Evolutionary conservation across 352 stramenopile species (phyloP).

Genomic region (Blastocystis sp.): DNA sequence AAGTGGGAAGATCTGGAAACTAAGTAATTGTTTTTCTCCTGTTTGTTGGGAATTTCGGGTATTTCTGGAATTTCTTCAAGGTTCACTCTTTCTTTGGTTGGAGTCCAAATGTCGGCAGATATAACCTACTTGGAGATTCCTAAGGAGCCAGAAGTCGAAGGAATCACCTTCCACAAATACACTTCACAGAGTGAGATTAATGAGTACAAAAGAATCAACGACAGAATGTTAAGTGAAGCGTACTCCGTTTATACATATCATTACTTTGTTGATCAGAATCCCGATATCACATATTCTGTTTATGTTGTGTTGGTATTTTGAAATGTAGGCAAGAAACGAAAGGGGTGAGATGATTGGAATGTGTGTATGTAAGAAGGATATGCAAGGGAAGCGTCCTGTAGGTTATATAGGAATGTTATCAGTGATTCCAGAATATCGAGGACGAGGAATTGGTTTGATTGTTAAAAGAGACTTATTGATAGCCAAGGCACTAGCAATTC

Average conservation of each 20-base stretch:
- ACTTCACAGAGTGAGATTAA: neutral
- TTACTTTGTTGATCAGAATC: slow-evolving; percentile 27
- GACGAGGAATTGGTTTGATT: slow-evolving; percentile 40
- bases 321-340: slow-evolving; percentile 25
- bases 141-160: neutral
- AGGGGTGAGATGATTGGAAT: slow-evolving; percentile 36
- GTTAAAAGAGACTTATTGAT: neutral
- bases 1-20: slow-evolving; percentile 60
- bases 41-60: neutral
- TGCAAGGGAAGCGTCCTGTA: neutral
- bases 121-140: neutral
- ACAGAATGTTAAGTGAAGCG: slow-evolving; percentile 24
- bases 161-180: slow-evolving; percentile 29
- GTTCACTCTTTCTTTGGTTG: neutral
- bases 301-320: neutral
- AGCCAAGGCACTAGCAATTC: slow-evolving; percentile 37
- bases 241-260: slow-evolving; percentile 54
- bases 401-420: slow-evolving; percentile 59
- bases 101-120: neutral
- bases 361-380: slow-evolving; percentile 51
- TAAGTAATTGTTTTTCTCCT: neutral
- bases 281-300: slow-evolving; percentile 32
- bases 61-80: neutral
- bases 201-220: slow-evolving; percentile 33
- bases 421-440: slow-evolving; percentile 23